Evolutionary conservation across 768 basidiomycete species (phyloP), one percentile per base, ranked within the genome.

Genomic region (Daedaleopsis nitida): DNA sequence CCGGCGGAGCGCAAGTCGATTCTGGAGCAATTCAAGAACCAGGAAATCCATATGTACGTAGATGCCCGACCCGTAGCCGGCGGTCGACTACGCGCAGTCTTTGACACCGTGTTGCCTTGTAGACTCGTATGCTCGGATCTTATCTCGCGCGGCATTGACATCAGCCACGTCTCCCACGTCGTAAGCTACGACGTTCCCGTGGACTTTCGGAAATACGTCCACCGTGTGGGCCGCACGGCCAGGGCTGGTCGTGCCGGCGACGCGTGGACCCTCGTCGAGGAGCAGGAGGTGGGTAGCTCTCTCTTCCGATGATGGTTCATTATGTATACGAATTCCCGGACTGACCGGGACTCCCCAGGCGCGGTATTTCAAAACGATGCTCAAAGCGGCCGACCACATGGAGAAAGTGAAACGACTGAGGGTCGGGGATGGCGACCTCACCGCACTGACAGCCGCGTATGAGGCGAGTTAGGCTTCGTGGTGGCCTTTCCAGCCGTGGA

Each of bases 201-300:
- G n/a, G 97, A 98, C 72, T 95, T 98, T 85, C 84, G 94, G 53
- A 98, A 98, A 73, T 99, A 99, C 70, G 92, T 99, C 12, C 97
- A 99, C 74, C 89, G 97, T 55, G 96, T 96, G 10, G 97, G 97
- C 21, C 83, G 97, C 47, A 98, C 97, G 6, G 97, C 97, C 3
- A 84, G 97, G 53, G 97, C 97, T 3, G 97, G 97, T 9, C 81
- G 91, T 49, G 75, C 77, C 21, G 97, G 97, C 7, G 85, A 91
- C 64, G 95, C 96, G 2, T 99, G 96, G 96, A 91, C 91, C 1
- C 75, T 98, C 67, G 92, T 98, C 8, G 97, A 98, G 77, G 91
- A 94, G 71, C 96, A 97, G 71, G 92, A 94, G 82, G 91, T 88
- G 42, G 43, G 76, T 39, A 62, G 50, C 8, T 23, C 57, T 35